Conservation (phyloP, 2,329 filamentous ascomycete genomes). For the Tympanopsis confertula region DNA sequence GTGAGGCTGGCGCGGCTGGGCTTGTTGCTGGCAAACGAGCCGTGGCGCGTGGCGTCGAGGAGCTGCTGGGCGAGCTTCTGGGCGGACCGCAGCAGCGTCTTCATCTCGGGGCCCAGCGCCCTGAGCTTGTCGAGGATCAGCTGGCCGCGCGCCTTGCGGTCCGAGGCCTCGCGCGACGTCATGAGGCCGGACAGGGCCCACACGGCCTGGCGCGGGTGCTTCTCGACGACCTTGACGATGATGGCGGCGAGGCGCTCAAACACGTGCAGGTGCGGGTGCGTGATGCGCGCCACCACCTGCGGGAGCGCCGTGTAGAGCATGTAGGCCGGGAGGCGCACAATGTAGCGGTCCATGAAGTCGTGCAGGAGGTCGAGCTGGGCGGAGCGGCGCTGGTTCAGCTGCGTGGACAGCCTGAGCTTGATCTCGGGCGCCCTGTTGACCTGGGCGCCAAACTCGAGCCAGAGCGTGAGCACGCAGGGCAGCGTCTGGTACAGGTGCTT, state of each 20-base stretch:
- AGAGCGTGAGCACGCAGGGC: constrained; percentile 81
- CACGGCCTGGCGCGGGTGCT: constrained; percentile 81
- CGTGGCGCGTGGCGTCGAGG: constrained; percentile 67
- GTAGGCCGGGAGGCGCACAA: constrained; percentile 59
- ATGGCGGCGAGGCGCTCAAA: constrained; percentile 69
- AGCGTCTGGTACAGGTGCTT: constrained; percentile 95
- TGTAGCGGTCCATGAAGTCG: constrained; percentile 67
- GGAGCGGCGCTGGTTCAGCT: constrained; percentile 43
- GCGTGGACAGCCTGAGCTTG: constrained; percentile 37
- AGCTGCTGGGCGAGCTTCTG: constrained; percentile 77
- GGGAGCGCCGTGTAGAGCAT: constrained; percentile 75
- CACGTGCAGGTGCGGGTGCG: constrained; percentile 68
- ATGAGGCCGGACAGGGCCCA: constrained; percentile 86
- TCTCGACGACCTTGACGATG: constrained; percentile 72
- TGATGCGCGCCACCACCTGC: constrained; percentile 91
- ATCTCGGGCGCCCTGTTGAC: constrained; percentile 49
- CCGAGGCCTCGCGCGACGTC: constrained; percentile 61
- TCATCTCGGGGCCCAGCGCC: constrained; percentile 45
- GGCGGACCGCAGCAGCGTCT: constrained; percentile 61
- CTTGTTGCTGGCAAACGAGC: constrained; percentile 57
- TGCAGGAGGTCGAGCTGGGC: constrained; percentile 61
- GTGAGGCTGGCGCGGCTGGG: constrained; percentile 62
- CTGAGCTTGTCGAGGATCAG: constrained; percentile 38
- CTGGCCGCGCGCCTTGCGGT: constrained; percentile 45
- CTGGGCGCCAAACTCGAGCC: constrained; percentile 79